These are phyloP conservation scores for Entomortierella parvispora DNA, from an alignment of 192 early-diverging fungal species.

Conservation along the genomic window DNA sequence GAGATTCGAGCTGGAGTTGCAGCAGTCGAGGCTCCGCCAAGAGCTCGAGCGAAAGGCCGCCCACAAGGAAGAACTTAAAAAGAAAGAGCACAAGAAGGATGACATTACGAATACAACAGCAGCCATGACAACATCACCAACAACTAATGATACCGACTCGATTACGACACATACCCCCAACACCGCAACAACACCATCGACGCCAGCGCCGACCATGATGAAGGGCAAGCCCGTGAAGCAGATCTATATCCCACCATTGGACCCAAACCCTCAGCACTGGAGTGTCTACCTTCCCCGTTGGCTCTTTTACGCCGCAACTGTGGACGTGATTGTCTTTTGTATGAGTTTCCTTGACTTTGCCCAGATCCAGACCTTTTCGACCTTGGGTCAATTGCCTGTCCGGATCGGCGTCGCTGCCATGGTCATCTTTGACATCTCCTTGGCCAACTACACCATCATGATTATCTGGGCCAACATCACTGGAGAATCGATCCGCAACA, in stretches of 20 bases:
- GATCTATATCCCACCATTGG: slow-evolving; percentile 22
- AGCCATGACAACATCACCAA: neutral
- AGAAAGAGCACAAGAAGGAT: neutral
- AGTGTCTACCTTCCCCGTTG: slow-evolving; percentile 45
- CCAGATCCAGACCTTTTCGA: slow-evolving; percentile 22
- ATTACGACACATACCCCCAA: neutral
- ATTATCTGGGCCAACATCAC: slow-evolving; percentile 33
- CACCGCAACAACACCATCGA: neutral
- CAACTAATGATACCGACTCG: neutral
- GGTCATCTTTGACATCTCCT: slow-evolving; percentile 42
- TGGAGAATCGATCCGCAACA: slow-evolving; percentile 35
- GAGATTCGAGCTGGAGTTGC: slow-evolving; percentile 30
- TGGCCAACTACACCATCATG: slow-evolving; percentile 45
- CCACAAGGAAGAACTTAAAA: neutral
- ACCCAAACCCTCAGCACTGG: slow-evolving; percentile 44
- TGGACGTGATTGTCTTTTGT: slow-evolving; percentile 29
- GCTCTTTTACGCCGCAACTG: slow-evolving; percentile 27
- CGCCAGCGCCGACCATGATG: neutral
- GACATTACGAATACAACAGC: neutral
- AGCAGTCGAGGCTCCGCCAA: slow-evolving; percentile 20
- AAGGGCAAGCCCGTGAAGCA: slow-evolving; percentile 33
- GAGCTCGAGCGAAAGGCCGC: slow-evolving; percentile 20
- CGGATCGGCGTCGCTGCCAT: slow-evolving; percentile 12
- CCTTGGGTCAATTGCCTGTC: slow-evolving; percentile 3
- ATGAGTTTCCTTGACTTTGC: slow-evolving; percentile 39